phyloP scores from a whole-genome alignment of 768 basidiomycete species.

The Rubroboletus pulcherrimus region DNA sequence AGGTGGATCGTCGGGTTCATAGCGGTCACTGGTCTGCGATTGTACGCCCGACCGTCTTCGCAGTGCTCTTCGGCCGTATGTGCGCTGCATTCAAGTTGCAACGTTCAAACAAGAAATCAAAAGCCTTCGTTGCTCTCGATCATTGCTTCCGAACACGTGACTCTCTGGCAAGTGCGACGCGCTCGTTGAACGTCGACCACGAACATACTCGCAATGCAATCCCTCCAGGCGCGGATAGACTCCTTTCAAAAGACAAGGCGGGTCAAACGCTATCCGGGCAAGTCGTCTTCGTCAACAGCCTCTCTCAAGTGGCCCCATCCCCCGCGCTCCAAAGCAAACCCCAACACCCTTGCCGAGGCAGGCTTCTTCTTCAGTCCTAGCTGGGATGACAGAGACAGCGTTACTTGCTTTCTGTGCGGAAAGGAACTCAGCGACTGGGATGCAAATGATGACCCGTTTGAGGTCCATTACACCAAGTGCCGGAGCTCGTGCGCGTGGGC shows the following conservation, averaged over 20 bases:
- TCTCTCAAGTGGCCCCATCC: conserved; percentile 81
- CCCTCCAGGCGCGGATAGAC: conserved; percentile 53
- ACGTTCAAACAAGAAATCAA: neutral
- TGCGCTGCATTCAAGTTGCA: conserved; percentile 29
- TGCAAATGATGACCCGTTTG: conserved; percentile 77
- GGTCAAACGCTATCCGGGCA: conserved; percentile 48
- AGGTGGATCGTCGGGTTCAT: neutral
- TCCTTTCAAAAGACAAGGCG: conserved; percentile 67
- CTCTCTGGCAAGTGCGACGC: no score
- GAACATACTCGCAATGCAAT: conserved; percentile 37
- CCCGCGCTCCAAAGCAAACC: conserved; percentile 57
- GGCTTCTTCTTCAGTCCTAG: conserved; percentile 85
- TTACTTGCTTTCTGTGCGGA: conserved; percentile 79
- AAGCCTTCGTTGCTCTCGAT: neutral
- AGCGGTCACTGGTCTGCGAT: neutral
- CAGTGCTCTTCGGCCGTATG: conserved; percentile 32
- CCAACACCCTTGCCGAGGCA: conserved; percentile 75
- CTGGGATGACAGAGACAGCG: conserved; percentile 66
- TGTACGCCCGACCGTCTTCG: conserved; percentile 10
- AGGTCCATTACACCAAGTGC: conserved; percentile 76
- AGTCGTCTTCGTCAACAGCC: conserved; percentile 41
- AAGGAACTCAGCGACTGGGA: conserved; percentile 87
- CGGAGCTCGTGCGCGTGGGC: conserved; percentile 76
- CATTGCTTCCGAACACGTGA: conserved; percentile 7
- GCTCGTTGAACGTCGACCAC: no score